Conservation (phyloP, 2,329 filamentous ascomycete genomes). For the Chaetomiaceae sp. region DNA sequence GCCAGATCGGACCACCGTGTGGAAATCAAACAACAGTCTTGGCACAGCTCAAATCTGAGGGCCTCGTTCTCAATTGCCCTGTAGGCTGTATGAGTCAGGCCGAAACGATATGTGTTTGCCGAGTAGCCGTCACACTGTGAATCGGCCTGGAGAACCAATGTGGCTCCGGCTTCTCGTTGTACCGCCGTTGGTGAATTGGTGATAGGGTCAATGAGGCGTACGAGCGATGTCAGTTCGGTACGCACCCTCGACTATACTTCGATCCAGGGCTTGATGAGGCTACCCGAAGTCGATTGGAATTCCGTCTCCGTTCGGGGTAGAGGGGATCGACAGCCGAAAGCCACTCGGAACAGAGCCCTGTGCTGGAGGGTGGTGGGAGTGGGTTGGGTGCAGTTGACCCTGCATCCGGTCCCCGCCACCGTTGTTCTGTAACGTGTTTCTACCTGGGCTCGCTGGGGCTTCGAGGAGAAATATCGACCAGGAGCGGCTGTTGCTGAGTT, state of each 20-base stretch:
- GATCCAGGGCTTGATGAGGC: neutral
- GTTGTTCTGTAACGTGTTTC: too few species aligned
- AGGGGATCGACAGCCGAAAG: conserved; percentile 1
- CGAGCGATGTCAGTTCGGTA: neutral
- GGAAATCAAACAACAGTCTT: conserved; percentile 8
- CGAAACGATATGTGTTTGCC: neutral
- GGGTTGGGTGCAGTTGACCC: conserved; percentile 10
- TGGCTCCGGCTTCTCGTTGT: too few species aligned
- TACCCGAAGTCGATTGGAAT: conserved; percentile 6
- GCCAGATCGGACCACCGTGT: neutral
- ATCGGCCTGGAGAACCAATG: neutral
- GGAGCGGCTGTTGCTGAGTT: too few species aligned
- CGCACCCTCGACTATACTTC: neutral
- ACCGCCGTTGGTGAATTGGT: neutral
- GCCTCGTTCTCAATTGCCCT: too few species aligned
- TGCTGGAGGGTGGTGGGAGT: conserved; percentile 2
- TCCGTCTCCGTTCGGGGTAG: neutral
- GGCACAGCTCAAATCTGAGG: conserved; percentile 6
- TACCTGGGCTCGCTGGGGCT: too few species aligned
- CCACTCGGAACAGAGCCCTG: conserved; percentile 18
- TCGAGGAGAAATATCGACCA: too few species aligned
- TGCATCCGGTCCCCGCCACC: conserved; percentile 15
- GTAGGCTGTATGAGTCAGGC: too few species aligned
- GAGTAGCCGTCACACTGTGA: neutral
- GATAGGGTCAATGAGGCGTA: too few species aligned